Base-by-base conservation (phyloP, 1,284 basidiomycete genomes). In the Boletus sp. region DNA sequence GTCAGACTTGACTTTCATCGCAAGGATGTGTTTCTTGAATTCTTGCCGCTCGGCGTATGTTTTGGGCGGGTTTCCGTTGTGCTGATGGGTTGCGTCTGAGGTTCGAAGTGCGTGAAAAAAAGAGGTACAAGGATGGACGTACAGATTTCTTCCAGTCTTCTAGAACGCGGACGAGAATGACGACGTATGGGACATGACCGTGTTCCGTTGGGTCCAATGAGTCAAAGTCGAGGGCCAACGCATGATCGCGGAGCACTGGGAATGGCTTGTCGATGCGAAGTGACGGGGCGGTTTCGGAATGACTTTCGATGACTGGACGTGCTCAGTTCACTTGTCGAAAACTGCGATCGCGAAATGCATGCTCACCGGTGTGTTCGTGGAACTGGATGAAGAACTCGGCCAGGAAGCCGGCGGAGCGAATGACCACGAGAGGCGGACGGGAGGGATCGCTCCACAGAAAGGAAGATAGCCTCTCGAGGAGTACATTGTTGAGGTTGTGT, bases 261-360 rank as follows among this genome's bases (percentile, higher is more conserved):
- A 98, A 98, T 0, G 96, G 91, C 55, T 86, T 84, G 74, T 95
- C 92, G 60, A 99, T 87, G 39, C 95, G 86, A 1, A 99, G 80
- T 9, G 94, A 94, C 18, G 92, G 88, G 0, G 85, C 75, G 0
- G 81, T 86, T 64, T 97, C 94, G 0, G 94, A 90, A 75, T 99
- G 97, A 18, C 91, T 93, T 69, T 98, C 95, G 66, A 97, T 87
- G 67, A 99, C 94, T 90, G 69, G 58, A 42, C 64, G 57, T 63
- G 41, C 18, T 68, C 44, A 58, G 58, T 20, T 9, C 2, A 13
- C 37, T n/a, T 37, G 20, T 51, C 53, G 15, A 35, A 57, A 31
- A 57, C 42, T 7, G 39, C 43, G 33, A 46, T 52, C 27, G 43
- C 20, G 39, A 45, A 8, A 42, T 43, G 33, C 6, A 12, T 29